Evolutionary conservation across 805 yeast species (phyloP), one percentile per base, ranked within the genome.

Genomic region (Metschnikowia continentalis): DNA sequence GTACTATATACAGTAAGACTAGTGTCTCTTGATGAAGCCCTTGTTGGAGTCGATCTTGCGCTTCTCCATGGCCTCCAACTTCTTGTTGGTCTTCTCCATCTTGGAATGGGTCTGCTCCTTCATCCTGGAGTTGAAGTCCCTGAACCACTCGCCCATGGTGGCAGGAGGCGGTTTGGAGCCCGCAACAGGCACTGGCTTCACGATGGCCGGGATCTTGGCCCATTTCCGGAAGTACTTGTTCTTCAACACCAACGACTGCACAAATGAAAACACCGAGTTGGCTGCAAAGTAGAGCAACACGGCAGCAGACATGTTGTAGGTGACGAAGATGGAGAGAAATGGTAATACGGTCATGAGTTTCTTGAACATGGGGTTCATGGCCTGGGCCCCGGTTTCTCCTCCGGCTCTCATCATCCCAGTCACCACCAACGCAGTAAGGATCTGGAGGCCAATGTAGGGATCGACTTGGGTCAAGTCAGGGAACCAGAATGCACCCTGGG

Each of bases 391-490:
- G 11, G 94, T 86, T 66, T 92, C 97, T 58, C 97, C 97, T 54
- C 97, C 98, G 42, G 83, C 71, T 65, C 83, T 81, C 67, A 92
- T 83, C 60, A 92, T 85, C 1, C 81, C 76, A 49, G 88, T 79
- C 53, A 90, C 87, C 23, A 86, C 77, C 23, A 82, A 77, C 10
- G 97, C 96, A 14, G 98, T 83, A 40, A 90, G 70, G 41, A 86
- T 68, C 64, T 91, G 98, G 55, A 92, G 75, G 3, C 96, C 97
- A 50, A 88, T 72, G 70, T 88, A 94, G 2, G 98, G 97, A 67
- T 94, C 99, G 2, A 96, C 83, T 33, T 80, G 84, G 17, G 88
- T 75, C 60, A 94, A 78, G 67, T 91, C 86, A 22, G 73, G 70
- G 66, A 94, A 92, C 99, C 99, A 94, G 5, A 79, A 76, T 23